phyloP scores from a whole-genome alignment of 129 eudicot species.

The Mikania micrantha region DNA sequence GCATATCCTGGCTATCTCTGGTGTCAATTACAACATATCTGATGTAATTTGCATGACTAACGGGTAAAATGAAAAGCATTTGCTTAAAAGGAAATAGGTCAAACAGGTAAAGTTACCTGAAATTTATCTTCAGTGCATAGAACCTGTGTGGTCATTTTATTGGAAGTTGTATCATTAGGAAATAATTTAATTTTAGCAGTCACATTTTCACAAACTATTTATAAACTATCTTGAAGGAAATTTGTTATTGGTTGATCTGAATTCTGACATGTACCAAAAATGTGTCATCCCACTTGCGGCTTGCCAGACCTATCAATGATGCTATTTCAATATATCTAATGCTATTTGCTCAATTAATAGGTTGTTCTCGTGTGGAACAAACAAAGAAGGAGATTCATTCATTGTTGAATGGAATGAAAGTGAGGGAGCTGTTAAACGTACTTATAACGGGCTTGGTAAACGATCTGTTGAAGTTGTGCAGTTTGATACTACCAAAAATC shows the following conservation, averaged over 20 bases:
- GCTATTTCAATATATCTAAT: neutral
- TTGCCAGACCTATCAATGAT: neutral
- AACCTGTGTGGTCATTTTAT: neutral
- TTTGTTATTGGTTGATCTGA: neutral
- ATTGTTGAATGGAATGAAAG: constrained; percentile 91
- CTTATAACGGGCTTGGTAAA: constrained; percentile 68
- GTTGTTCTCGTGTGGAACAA: constrained; percentile 84
- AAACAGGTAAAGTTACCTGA: neutral
- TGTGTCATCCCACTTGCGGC: neutral
- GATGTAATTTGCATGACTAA: neutral
- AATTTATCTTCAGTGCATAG: neutral
- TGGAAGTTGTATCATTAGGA: neutral
- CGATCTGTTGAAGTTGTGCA: constrained; percentile 70
- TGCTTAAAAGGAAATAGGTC: neutral
- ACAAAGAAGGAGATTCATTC: constrained; percentile 78
- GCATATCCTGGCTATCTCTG: neutral
- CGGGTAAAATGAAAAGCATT: neutral
- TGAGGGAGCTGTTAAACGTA: constrained; percentile 73
- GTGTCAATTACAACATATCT: neutral
- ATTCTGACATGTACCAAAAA: neutral
- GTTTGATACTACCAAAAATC: constrained; percentile 69
- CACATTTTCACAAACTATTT: neutral
- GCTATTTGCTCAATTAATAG: constrained; percentile 25
- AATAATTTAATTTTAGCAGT: neutral
- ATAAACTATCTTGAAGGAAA: neutral